phyloP scores from a whole-genome alignment of 73 alveolate genomes.

The Paramecium biaurelia region DNA sequence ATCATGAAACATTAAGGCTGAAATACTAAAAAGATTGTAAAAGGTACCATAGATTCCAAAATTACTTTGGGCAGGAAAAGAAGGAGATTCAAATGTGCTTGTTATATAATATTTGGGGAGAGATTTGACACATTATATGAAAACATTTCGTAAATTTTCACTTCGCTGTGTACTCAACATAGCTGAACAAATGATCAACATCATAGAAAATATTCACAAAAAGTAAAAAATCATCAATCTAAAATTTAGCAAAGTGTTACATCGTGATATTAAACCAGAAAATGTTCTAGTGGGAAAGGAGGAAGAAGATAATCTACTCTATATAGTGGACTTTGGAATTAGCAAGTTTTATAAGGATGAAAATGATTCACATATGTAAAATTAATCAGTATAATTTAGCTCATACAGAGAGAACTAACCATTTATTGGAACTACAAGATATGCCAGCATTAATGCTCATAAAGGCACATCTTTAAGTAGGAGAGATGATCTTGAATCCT shows the following conservation, averaged over 20 bases:
- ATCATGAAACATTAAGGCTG: conserved; percentile 18
- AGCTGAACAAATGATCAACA: conserved; percentile 85
- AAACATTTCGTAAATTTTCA: conserved; percentile 79
- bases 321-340: conserved; percentile 92
- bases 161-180: conserved; percentile 83
- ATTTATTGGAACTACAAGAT: conserved; percentile 74
- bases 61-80: conserved; percentile 60
- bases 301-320: conserved; percentile 72
- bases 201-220: conserved; percentile 84
- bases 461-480: conserved; percentile 75
- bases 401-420: conserved; percentile 25
- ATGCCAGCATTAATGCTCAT: conserved; percentile 79
- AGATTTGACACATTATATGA: conserved; percentile 83
- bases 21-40: conserved; percentile 35
- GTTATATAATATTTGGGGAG: conserved; percentile 91
- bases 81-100: conserved; percentile 84
- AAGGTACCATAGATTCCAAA: conserved; percentile 51
- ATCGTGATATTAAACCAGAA: conserved; percentile 94
- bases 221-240: conserved; percentile 71
- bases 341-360: conserved; percentile 82
- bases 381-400: background rate
- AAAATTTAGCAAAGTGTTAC: conserved; percentile 58
- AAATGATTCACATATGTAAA: conserved; percentile 69
- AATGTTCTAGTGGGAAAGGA: conserved; percentile 78
- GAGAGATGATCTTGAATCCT: conserved; percentile 77